Percentiles rank a stretch among this genome's conserved stretches.
phyloP scores from a whole-genome alignment of 257 asterid genomes.

The Solanum paucissectum region DNA sequence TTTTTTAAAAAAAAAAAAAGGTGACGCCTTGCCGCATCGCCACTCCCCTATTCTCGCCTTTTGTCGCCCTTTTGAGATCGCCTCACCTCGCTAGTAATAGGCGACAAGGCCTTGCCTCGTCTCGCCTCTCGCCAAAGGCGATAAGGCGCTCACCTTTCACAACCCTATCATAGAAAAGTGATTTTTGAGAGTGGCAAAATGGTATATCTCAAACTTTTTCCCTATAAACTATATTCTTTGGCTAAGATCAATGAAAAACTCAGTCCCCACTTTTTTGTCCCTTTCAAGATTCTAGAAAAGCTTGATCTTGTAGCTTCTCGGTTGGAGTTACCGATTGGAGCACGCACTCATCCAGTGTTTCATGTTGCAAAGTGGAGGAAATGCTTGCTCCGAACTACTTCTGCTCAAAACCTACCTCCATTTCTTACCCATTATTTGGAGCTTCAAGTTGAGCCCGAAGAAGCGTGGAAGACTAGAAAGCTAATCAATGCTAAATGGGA shows the following conservation, averaged over 20 bases:
- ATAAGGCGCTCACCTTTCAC: background rate
- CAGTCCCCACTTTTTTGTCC: background rate
- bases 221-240: background rate
- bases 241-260: background rate
- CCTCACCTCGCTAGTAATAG: background rate
- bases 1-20: no score
- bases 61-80: background rate
- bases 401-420: background rate
- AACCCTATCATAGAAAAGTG: background rate
- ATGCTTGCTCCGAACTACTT: background rate
- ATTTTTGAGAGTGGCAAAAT: background rate
- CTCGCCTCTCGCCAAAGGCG: background rate
- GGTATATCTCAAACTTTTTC: background rate
- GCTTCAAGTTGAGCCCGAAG: background rate
- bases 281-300: background rate
- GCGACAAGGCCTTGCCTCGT: background rate
- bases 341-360: background rate
- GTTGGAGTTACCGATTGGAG: background rate
- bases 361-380: background rate
- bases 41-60: background rate
- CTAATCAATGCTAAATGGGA: background rate
- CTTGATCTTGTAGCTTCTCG: background rate
- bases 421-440: background rate
- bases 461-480: background rate
- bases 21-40: background rate